Evolutionary conservation across 495 filamentous ascomycete species (phyloP).

Genomic region (Baudoinia panamericana): DNA sequence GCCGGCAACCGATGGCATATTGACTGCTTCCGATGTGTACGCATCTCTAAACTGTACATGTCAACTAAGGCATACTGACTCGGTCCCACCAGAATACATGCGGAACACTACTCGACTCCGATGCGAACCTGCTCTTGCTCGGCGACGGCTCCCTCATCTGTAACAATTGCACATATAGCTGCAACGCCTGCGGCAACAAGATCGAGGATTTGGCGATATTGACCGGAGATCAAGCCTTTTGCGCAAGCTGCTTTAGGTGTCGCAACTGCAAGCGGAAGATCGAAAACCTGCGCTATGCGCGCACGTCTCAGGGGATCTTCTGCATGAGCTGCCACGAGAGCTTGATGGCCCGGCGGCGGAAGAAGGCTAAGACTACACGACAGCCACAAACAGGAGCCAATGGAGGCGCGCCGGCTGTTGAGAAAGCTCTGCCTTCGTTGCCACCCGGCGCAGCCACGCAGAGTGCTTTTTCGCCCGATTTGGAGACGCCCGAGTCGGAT

Average conservation of each 20-base stretch:
- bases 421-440: constrained; percentile 89
- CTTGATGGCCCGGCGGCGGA: constrained; percentile 89
- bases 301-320: constrained; percentile 96
- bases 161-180: constrained; percentile 99
- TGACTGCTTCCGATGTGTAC: constrained; percentile 97
- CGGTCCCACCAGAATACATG: too few species aligned
- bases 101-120: constrained; percentile 87
- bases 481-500: constrained; percentile 54
- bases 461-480: constrained; percentile 46
- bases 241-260: constrained; percentile 90
- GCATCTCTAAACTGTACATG: not conserved
- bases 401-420: constrained; percentile 52
- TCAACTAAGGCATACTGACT: constrained; percentile 73
- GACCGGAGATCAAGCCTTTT: constrained; percentile 98
- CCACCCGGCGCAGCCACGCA: constrained; percentile 59
- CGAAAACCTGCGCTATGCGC: constrained; percentile 93
- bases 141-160: constrained; percentile 97
- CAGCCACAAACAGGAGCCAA: constrained; percentile 39
- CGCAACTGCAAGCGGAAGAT: constrained; percentile 98
- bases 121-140: constrained; percentile 92
- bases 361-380: constrained; percentile 62
- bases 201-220: constrained; percentile 97
- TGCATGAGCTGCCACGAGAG: constrained; percentile 99
- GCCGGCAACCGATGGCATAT: constrained; percentile 94
- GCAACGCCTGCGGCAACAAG: constrained; percentile 91